These are phyloP conservation scores for Phytophthora podocarpi DNA, from an alignment of 352 stramenopile species.

Conservation along the genomic window DNA sequence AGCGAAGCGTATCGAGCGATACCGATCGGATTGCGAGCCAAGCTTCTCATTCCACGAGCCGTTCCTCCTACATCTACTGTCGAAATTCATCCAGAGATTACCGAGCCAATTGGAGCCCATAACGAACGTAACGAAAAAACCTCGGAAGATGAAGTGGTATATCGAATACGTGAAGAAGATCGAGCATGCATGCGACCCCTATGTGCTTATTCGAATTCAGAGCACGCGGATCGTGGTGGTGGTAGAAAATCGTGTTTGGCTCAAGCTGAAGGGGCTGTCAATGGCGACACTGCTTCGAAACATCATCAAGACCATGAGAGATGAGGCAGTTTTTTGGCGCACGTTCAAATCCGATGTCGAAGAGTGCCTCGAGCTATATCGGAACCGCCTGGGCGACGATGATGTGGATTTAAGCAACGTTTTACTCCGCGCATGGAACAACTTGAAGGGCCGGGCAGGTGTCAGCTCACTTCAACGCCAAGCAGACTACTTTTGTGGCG, in stretches of 20 bases:
- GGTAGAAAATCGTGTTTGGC: slow-evolving; percentile 50
- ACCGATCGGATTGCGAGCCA: slow-evolving; percentile 22
- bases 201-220: slow-evolving; percentile 37
- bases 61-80: slow-evolving; percentile 47
- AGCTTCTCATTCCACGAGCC: slow-evolving; percentile 55
- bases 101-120: slow-evolving; percentile 42
- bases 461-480: slow-evolving; percentile 35
- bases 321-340: slow-evolving; percentile 43
- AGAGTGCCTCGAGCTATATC: slow-evolving; percentile 21
- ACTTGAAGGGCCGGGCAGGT: slow-evolving; percentile 37
- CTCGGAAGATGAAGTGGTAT: slow-evolving; percentile 67
- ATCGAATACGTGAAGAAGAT: slow-evolving; percentile 53
- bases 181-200: slow-evolving; percentile 26
- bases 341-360: slow-evolving; percentile 45
- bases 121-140: slow-evolving; percentile 57
- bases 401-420: slow-evolving; percentile 25
- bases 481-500: slow-evolving; percentile 48
- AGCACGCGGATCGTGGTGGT: slow-evolving; percentile 26
- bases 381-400: slow-evolving; percentile 6
- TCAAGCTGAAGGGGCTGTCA: slow-evolving; percentile 37
- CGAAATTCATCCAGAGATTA: slow-evolving; percentile 48
- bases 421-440: slow-evolving; percentile 54
- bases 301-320: slow-evolving; percentile 42
- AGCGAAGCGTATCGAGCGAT: neutral
- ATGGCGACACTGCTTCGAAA: slow-evolving; percentile 40